Base-by-base conservation (phyloP, 495 filamentous ascomycete genomes). In the Neurospora sp. region DNA sequence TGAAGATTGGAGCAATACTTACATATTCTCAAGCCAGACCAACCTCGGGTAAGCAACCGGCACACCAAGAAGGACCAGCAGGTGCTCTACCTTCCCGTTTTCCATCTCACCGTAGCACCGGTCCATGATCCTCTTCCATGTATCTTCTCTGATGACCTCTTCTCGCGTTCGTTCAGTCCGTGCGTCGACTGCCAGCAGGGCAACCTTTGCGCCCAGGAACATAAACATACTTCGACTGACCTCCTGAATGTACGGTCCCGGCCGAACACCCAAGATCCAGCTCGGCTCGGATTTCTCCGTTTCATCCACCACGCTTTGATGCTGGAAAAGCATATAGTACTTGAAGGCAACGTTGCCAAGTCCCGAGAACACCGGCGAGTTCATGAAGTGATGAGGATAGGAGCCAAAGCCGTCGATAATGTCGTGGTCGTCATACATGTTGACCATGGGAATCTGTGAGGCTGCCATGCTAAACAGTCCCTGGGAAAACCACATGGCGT, bases 281-380 rank as follows among this genome's bases (percentile, higher is more conserved):
- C 92, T 97, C 10, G 94, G 94, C 79, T 99, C 96, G 18, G 93
- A 87, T 72, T 88, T 83, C 75, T 94, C 89, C 1, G 88, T 91
- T 81, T 98, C 95, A 18, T 91, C 88, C 0, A 87, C 85, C 27
- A 95, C 84, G 76, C 90, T 96, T 80, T 99, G 96, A 77, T 99
- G 96, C 81, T 99, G 96, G 83, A 98, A 99, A 8, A 99, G 86
- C 89, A 99, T 89, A 78, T 99, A 99, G 78, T 98, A 98, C 79
- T 98, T 99, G 86, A 95, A 97, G 2, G 95, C 96, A 68, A 98
- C 89, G 68, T 90, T 90, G 11, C 96, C 96, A 46, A 99, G 81
- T 4, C 96, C 96, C 3, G 89, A 91, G 76, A 99, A 96, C 16
- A 98, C 93, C 20, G 91, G 89, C n/a, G 91, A 93, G 72, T 88